A percentile compares a stretch with the other conserved stretches of the same genome.
These are phyloP conservation scores for Ilyonectria destructans DNA, from an alignment of 2,329 filamentous ascomycete genomes.

Conservation along the genomic window DNA sequence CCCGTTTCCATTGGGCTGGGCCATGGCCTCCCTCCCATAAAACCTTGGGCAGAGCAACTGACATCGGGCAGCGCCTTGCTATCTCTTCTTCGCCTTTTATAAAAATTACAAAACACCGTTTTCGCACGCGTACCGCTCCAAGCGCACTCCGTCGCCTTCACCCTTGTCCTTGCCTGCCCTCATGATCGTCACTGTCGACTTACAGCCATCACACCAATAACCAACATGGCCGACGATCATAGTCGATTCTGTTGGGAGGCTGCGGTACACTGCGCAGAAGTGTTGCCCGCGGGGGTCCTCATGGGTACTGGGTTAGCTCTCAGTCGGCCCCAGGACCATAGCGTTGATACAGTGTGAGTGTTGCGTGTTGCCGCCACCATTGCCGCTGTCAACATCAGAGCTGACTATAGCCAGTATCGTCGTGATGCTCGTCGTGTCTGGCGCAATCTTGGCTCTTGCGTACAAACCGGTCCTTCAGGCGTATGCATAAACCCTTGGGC, in stretches of 20 bases:
- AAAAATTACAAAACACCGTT: background rate
- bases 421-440: conserved; percentile 35
- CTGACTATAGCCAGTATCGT: conserved; percentile 38
- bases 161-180: background rate
- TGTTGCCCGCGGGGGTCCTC: conserved; percentile 39
- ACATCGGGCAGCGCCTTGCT: conserved; percentile 2
- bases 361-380: conserved; percentile 4
- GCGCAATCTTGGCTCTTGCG: conserved; percentile 30
- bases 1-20: background rate
- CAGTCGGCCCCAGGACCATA: conserved; percentile 30
- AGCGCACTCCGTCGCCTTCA: background rate
- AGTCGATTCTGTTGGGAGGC: conserved; percentile 10
- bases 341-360: conserved; percentile 40
- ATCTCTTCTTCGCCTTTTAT: background rate
- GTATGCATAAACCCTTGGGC: conserved; percentile 36
- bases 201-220: conserved; percentile 18
- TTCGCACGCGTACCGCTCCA: background rate
- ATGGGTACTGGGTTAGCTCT: conserved; percentile 39
- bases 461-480: conserved; percentile 36
- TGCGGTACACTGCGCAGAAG: conserved; percentile 17
- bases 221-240: conserved; percentile 14
- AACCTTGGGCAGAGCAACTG: conserved; percentile 7
- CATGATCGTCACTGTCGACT: conserved; percentile 4
- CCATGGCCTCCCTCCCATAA: background rate
- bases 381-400: background rate